phyloP scores from a whole-genome alignment of 1,284 basidiomycete genomes.

The Athelia psychrophila region DNA sequence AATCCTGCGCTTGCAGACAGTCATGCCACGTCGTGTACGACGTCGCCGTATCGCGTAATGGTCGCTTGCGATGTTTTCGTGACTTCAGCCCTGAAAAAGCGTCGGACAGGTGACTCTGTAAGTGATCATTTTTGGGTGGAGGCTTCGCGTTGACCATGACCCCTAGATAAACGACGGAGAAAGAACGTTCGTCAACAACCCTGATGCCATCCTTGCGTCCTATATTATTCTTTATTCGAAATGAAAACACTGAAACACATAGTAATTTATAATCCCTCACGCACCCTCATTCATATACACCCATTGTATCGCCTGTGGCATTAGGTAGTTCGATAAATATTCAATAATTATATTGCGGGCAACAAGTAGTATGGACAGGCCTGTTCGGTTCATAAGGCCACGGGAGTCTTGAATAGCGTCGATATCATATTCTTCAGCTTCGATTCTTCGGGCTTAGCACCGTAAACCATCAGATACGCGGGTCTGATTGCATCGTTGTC shows the following conservation, averaged over 20 bases:
- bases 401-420: slow-evolving; percentile 31
- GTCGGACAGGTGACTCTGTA: neutral
- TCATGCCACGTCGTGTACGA: slow-evolving; percentile 56
- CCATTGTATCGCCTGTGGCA: neutral
- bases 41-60: slow-evolving; percentile 61
- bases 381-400: slow-evolving; percentile 21
- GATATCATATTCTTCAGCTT: slow-evolving; percentile 26
- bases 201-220: slow-evolving; percentile 46
- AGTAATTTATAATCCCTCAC: neutral
- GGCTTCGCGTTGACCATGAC: neutral
- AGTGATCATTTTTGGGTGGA: neutral
- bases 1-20: slow-evolving; percentile 53
- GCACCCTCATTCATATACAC: neutral
- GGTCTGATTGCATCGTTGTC: slow-evolving; percentile 56
- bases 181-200: slow-evolving; percentile 39
- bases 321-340: neutral
- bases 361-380: neutral
- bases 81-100: slow-evolving; percentile 21
- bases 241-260: neutral
- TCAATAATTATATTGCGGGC: neutral
- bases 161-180: slow-evolving; percentile 32
- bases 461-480: slow-evolving; percentile 55
- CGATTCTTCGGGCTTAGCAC: slow-evolving; percentile 26
- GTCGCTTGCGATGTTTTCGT: slow-evolving; percentile 54
- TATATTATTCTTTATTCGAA: slow-evolving; percentile 44